Conservation (phyloP, 2,329 filamentous ascomycete species). For the Acrodontium crateriforme region DNA sequence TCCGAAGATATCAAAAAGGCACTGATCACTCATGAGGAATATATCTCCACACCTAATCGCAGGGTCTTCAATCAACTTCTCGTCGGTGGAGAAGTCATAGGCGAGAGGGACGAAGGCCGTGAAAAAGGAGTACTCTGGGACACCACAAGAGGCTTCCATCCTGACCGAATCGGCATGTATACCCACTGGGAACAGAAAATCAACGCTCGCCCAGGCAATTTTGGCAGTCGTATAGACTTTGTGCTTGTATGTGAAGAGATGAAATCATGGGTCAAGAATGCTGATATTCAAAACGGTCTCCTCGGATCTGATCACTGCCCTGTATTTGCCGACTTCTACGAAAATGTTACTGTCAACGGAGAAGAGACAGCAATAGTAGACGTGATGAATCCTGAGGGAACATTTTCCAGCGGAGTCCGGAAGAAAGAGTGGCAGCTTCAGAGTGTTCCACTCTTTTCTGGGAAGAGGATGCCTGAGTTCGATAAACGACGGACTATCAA, state of each 20-base stretch:
- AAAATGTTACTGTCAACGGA: constrained; percentile 39
- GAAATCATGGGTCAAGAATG: constrained; percentile 62
- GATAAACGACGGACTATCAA: constrained; percentile 71
- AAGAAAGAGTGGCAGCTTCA: constrained; percentile 52
- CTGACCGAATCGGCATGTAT: constrained; percentile 74
- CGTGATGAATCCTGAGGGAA: constrained; percentile 61
- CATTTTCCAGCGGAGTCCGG: constrained; percentile 55
- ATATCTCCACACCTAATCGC: constrained; percentile 56
- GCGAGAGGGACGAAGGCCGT: constrained; percentile 52
- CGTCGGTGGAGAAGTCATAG: constrained; percentile 54
- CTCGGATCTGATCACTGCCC: constrained; percentile 96
- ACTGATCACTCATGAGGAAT: constrained; percentile 54
- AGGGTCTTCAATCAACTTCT: constrained; percentile 79
- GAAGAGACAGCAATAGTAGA: constrained; percentile 45
- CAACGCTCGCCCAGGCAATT: constrained; percentile 92
- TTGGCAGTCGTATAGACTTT: constrained; percentile 86
- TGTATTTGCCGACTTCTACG: constrained; percentile 63
- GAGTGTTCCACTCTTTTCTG: constrained; percentile 60
- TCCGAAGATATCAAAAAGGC: constrained; percentile 59
- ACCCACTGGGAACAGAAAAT: constrained; percentile 94
- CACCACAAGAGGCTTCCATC: constrained; percentile 68
- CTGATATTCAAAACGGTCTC: constrained; percentile 84
- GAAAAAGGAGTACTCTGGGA: constrained; percentile 68
- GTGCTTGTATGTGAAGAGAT: constrained; percentile 70
- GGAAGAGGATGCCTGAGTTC: constrained; percentile 76